A percentile compares a stretch with the other conserved stretches of the same genome.
These are phyloP conservation scores for Fragaria ananassa DNA, from an alignment of 306 rosid species.

Conservation along the genomic window DNA sequence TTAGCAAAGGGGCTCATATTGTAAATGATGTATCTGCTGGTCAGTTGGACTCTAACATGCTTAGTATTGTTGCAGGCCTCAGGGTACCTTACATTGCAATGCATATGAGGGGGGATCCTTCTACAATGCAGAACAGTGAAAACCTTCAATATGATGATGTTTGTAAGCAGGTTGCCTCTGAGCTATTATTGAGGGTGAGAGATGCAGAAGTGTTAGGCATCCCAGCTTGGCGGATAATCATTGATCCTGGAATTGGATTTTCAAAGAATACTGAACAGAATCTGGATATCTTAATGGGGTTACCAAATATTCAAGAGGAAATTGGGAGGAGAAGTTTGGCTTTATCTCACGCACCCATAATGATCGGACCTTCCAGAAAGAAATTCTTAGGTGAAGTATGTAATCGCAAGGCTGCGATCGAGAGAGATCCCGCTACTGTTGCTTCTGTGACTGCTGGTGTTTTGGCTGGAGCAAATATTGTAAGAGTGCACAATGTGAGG, in stretches of 20 bases:
- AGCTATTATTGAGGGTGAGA: slow-evolving; percentile 47
- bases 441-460: slow-evolving; percentile 64
- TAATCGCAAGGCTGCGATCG: slow-evolving; percentile 39
- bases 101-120: slow-evolving; percentile 95
- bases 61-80: slow-evolving; percentile 71
- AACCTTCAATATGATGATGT: slow-evolving; percentile 70
- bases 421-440: slow-evolving; percentile 83
- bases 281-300: slow-evolving; percentile 57
- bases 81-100: slow-evolving; percentile 83
- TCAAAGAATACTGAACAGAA: slow-evolving; percentile 72
- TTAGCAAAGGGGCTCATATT: slow-evolving; percentile 74
- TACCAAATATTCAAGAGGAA: slow-evolving; percentile 56
- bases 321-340: slow-evolving; percentile 58
- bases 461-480: slow-evolving; percentile 76
- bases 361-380: slow-evolving; percentile 89
- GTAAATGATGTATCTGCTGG: slow-evolving; percentile 81
- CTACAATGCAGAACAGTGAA: slow-evolving; percentile 66
- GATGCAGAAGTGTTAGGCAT: slow-evolving; percentile 78
- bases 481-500: slow-evolving; percentile 83
- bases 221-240: slow-evolving; percentile 82
- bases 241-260: slow-evolving; percentile 89
- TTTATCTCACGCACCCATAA: slow-evolving; percentile 69
- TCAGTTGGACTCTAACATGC: slow-evolving; percentile 63
- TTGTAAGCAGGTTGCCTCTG: slow-evolving; percentile 64
- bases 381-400: slow-evolving; percentile 72